A percentile compares a stretch with the other conserved stretches of the same genome.
Evolutionary conservation across 2,329 filamentous ascomycete genomes (phyloP).

Genomic region (Sarocladium oryzae): DNA sequence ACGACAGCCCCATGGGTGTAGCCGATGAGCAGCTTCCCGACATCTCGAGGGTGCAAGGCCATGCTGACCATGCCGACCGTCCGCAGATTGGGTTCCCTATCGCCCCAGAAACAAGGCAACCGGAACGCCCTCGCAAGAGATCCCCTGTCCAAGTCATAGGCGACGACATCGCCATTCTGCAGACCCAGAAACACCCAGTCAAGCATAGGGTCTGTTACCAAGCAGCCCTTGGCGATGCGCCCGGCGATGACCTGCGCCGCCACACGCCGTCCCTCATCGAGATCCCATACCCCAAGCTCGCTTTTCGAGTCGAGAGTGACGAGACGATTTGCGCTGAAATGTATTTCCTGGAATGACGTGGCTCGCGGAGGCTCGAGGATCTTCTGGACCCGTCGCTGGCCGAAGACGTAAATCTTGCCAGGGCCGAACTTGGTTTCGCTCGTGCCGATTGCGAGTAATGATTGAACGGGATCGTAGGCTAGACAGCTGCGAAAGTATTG

Average conservation of each 20-base stretch:
- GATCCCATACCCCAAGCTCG: slow-evolving; percentile 77
- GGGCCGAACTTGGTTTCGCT: slow-evolving; percentile 78
- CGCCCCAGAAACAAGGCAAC: slow-evolving; percentile 81
- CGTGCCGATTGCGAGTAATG: slow-evolving; percentile 85
- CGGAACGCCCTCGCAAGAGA: slow-evolving; percentile 63
- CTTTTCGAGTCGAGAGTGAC: slow-evolving; percentile 80
- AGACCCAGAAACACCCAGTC: slow-evolving; percentile 89
- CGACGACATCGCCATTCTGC: slow-evolving; percentile 75
- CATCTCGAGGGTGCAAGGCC: slow-evolving; percentile 82
- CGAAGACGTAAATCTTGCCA: slow-evolving; percentile 85
- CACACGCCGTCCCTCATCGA: slow-evolving; percentile 61
- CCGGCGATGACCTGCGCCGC: slow-evolving; percentile 71
- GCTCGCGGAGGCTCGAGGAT: slow-evolving; percentile 64
- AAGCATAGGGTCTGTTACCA: slow-evolving; percentile 81
- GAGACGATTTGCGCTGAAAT: slow-evolving; percentile 82
- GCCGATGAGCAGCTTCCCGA: slow-evolving; percentile 85
- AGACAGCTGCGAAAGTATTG: slow-evolving; percentile 60
- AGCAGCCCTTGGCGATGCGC: slow-evolving; percentile 50
- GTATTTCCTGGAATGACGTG: slow-evolving; percentile 68
- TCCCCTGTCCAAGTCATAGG: slow-evolving; percentile 88
- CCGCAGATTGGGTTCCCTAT: slow-evolving; percentile 61
- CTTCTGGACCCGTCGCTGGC: slow-evolving; percentile 72
- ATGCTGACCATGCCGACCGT: slow-evolving; percentile 62
- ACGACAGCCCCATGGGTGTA: slow-evolving; percentile 82
- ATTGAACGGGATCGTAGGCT: slow-evolving; percentile 90